Base-by-base conservation (phyloP, 805 yeast species). In the Groenewaldozyma salmanticensis region DNA sequence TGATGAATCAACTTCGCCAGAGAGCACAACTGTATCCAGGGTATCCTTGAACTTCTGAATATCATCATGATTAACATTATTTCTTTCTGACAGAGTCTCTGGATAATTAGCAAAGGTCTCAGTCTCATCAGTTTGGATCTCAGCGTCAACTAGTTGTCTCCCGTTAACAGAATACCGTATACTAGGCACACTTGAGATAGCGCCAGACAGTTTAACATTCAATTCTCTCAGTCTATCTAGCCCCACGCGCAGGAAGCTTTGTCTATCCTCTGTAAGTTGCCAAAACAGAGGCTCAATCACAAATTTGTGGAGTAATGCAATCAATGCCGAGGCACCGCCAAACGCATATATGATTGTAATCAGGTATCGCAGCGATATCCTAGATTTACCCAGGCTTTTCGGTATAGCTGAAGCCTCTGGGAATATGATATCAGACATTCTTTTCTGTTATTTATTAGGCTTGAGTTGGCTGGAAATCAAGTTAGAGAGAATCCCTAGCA, bases 241-340 rank as follows among this genome's bases (percentile, higher is more conserved):
- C 6, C 58, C 58, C 29, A 49, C 52, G 19, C 43, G 47, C 9
- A 57, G 56, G 36, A 55, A 54, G 15, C 49, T 48, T n/a, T 54
- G 42, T 29, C 65, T 59, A 39, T 56, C 61, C 22, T 21, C 49
- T 4, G 60, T 50, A 7, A 60, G 56, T 47, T 60, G 60, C 16
- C 49, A 51, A 33, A 57, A 51, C 37, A 60, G 54, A 27, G 65
- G 65, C 21, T 44, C 43, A n/a, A 59, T 42, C 16, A 60, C 49
- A 37, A 56, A 50, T 40, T 56, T 58, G 32, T 60, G 53, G 11
- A 60, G 40, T 2, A 58, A 31, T 5, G 54, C 59, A 5, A 52
- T 32, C 16, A 55, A 40, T 0, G 57, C 57, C 2, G 57, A 42
- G 3, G 50, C 45, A 4, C 65, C 64, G 1, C 62, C 64, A 42